These are phyloP conservation scores for Erucastrum elatum DNA, from an alignment of 345 rosid genomes.

Conservation along the genomic window DNA sequence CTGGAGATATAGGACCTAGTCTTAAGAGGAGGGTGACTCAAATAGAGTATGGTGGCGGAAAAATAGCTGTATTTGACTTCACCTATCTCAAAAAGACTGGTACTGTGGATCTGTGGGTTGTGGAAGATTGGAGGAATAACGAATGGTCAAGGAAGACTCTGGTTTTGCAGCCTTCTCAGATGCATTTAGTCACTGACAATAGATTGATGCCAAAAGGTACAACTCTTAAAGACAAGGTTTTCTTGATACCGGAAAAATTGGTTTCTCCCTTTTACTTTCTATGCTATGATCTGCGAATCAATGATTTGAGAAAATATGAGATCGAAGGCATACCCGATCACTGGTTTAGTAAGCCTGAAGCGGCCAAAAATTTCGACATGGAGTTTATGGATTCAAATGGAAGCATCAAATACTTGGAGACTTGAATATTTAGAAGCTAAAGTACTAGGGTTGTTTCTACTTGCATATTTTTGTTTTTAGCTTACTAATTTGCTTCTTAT, in stretches of 20 bases:
- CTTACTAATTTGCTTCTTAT: background rate
- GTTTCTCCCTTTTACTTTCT: background rate
- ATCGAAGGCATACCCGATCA: conserved; percentile 1
- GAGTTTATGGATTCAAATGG: background rate
- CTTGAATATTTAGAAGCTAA: background rate
- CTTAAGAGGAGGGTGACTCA: background rate
- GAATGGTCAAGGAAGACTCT: conserved; percentile 3
- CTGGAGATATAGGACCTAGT: background rate
- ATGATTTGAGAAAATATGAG: conserved; percentile 6
- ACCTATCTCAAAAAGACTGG: background rate
- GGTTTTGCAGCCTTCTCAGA: background rate
- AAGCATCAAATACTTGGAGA: background rate
- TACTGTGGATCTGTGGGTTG: background rate
- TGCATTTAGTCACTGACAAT: background rate
- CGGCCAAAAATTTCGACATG: background rate
- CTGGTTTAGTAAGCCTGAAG: background rate
- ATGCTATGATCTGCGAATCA: background rate
- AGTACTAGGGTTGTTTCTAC: background rate
- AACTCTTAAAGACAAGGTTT: background rate
- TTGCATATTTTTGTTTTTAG: background rate
- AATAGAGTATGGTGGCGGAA: background rate
- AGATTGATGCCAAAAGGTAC: background rate
- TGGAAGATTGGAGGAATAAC: conserved; percentile 1
- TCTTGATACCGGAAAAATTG: background rate
- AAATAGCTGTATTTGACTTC: background rate